Evolutionary conservation across 1,139 yeast species (phyloP).

Genomic region (Fermentozyma sake): DNA sequence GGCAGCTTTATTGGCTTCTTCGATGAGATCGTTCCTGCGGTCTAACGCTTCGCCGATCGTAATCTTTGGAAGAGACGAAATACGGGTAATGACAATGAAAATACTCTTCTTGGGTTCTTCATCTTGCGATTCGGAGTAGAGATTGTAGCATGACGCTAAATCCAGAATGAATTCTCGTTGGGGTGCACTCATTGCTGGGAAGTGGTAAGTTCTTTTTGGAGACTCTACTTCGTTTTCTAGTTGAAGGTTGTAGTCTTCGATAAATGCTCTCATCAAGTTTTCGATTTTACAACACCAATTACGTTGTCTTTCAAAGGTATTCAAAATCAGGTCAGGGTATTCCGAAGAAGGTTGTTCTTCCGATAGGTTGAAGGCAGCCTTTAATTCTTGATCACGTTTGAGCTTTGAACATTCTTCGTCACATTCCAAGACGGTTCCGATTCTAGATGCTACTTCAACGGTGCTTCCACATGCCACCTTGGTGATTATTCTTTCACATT

Average conservation of each 20-base stretch:
- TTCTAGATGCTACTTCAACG: constrained; percentile 19
- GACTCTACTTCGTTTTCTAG: constrained; percentile 12
- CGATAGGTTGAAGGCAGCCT: constrained; percentile 53
- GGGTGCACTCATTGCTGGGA: constrained; percentile 66
- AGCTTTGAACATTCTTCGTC: constrained; percentile 65
- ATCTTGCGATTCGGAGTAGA: constrained; percentile 74
- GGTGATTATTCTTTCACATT: constrained; percentile 55
- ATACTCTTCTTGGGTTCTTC: constrained; percentile 77
- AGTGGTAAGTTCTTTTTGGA: constrained; percentile 39
- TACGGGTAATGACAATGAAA: constrained; percentile 46
- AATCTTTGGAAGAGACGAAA: constrained; percentile 25
- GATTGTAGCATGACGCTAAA: constrained; percentile 52
- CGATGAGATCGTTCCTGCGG: constrained; percentile 27
- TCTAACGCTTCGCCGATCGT: constrained; percentile 25
- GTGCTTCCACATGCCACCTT: constrained; percentile 53
- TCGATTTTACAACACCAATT: constrained; percentile 69
- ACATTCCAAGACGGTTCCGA: constrained; percentile 46
- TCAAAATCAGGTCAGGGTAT: constrained; percentile 43
- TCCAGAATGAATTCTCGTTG: constrained; percentile 73
- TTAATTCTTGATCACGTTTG: constrained; percentile 57
- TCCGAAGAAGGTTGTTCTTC: constrained; percentile 11
- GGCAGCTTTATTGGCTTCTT: constrained; percentile 20
- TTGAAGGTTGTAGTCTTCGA: constrained; percentile 25
- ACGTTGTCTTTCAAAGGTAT: constrained; percentile 45
- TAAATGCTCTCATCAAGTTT: constrained; percentile 43